These are phyloP conservation scores for Sphenostylis stenocarpa DNA, from an alignment of 306 rosid genomes.

Conservation along the genomic window DNA sequence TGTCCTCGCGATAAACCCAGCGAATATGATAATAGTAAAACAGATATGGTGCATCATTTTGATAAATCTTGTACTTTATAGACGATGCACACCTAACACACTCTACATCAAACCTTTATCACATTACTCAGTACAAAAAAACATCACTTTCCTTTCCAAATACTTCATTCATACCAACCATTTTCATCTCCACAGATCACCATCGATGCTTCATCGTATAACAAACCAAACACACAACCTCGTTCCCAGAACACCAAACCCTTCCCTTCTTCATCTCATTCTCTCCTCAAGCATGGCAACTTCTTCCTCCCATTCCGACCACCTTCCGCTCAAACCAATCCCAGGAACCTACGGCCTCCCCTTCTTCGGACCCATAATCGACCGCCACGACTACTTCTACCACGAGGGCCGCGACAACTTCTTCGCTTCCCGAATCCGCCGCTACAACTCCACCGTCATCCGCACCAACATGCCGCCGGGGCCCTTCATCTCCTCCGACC, in stretches of 20 bases:
- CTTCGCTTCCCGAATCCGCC: conserved; percentile 48
- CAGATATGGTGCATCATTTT: too few relatives aligned
- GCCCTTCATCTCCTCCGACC: conserved; percentile 53
- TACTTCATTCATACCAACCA: too few relatives aligned
- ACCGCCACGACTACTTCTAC: conserved; percentile 67
- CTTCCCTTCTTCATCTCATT: too few relatives aligned
- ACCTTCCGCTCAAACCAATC: conserved; percentile 52
- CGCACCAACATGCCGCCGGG: conserved; percentile 86
- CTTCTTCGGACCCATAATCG: conserved; percentile 55
- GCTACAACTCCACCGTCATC: conserved; percentile 60
- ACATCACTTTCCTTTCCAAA: too few relatives aligned
- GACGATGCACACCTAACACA: too few relatives aligned
- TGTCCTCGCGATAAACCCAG: too few relatives aligned
- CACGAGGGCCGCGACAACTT: conserved; percentile 57
- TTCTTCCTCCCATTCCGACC: neutral
- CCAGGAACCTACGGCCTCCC: conserved; percentile 67
- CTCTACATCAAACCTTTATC: too few relatives aligned
- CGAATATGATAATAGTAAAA: too few relatives aligned
- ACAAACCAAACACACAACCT: too few relatives aligned
- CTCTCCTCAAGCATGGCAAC: neutral
- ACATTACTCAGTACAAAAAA: too few relatives aligned
- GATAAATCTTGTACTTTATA: too few relatives aligned
- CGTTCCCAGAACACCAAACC: neutral
- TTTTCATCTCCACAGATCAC: too few relatives aligned
- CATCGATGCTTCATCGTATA: neutral